Base-by-base conservation (phyloP, 2,329 filamentous ascomycete species). In the Clonostachys solani region DNA sequence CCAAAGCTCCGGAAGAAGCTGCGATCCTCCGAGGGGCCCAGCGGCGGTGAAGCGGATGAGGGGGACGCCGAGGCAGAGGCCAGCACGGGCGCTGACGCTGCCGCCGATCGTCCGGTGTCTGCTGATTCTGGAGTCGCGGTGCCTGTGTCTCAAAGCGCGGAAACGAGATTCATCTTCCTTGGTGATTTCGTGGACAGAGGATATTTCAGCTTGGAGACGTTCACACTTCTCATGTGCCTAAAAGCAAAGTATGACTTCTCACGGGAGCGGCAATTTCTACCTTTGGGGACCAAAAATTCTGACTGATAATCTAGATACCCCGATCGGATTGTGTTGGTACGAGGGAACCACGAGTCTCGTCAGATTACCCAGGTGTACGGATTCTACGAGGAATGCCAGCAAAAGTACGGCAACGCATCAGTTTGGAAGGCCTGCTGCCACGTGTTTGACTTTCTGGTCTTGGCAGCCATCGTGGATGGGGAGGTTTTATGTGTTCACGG, bases 401-500 rank as follows among this genome's bases (percentile, higher is more conserved):
- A 94, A 60, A 99, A 99, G 69, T 99, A 99, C 65, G 94, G 94
- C 61, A 97, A 96, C 62, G 91, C 94, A 12, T 96, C 95, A 43
- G 94, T 99, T n/a, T 99, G 94, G 94, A 95, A 99, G 68, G 94
- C 96, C 49, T 99, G 96, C 68, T 99, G 94, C 53, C 94, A 99
- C 65, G 96, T 99, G 71, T 99, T 99, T 66, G 94, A 99, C 67
- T 99, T 96, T 67, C 81, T 99, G 33, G 96, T 95, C 3, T 78
- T 99, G 18, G 94, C 90, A 47, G 95, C 96, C 52, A 95, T 99
- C 54, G 96, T 99, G 59, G 95, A 99, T 62, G 89, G 96, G 60
- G 91, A 96, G 63, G 95, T 99, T 51, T 95, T 99, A 61, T 99
- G 94, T 65, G 94, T 99, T 33, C 94, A 99, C 67, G 94, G 94